Evolutionary conservation across 1,284 basidiomycete species (phyloP), one percentile per base, ranked within the genome.

Genomic region (Ustilago trichophora): DNA sequence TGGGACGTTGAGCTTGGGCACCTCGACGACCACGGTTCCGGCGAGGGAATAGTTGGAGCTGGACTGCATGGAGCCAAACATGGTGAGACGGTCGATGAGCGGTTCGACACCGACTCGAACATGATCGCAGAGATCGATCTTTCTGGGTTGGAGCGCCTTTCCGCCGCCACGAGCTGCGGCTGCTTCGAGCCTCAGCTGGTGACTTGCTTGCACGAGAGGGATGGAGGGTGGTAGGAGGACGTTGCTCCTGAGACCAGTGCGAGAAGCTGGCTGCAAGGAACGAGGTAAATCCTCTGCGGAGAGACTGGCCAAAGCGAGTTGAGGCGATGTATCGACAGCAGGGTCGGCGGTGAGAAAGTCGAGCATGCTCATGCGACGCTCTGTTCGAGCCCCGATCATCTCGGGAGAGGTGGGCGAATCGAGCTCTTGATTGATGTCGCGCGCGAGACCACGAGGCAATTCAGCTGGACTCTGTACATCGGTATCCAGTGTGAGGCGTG

Each of bases 21-120:
- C 50, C 31, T 68, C 46, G 33, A 78, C 46, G 18, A 70, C 54
- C 16, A 77, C 63, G 18, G 49, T 63, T n/a, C 77, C 76, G 4
- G 76, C 76, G 15, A 80, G 56, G n/a, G 77, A 81, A 48, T 81
- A 81, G 36, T 78, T 80, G 37, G 73, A 71, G 36, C 73, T 73
- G 6, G 78, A 75, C 52, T 81, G 78, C 31, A 77, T 71, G 24
- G 78, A 75, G 19, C 79, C 79, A 45, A 81, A 81, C 79, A 81
- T 81, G 53, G 64, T 67, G 50, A 81, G 56, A 12, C 46, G 49
- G 24, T 76, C 74, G 12, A 58, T 45, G 19, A 73, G 37, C 4
- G 79, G 79, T 26, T 68, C 63, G 18, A 78, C 67, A 3, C 27
- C 37, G 45, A 73, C 36, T 10, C 44, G 34, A 11, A 65, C 49